Evolutionary conservation across 805 yeast species (phyloP).

Genomic region (Cyberlindnera veronae): DNA sequence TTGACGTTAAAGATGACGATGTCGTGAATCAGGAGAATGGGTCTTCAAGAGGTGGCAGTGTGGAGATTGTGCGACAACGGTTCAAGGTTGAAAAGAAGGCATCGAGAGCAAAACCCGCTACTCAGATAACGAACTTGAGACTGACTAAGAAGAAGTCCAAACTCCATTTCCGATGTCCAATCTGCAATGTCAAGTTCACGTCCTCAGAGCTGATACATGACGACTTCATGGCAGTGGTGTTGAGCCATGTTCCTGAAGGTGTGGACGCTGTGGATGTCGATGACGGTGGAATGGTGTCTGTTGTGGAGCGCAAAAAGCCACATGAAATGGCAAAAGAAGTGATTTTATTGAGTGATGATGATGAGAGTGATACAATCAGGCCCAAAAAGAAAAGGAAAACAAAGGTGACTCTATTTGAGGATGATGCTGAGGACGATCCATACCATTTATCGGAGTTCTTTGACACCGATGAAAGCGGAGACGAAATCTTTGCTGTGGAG

Average conservation of each 20-base stretch:
- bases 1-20: neutral
- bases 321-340: constrained; percentile 5
- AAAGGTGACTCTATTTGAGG: constrained; percentile 7
- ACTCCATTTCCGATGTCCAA: constrained; percentile 14
- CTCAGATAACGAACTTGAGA: constrained; percentile 5
- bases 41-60: constrained; percentile 1
- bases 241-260: constrained; percentile 3
- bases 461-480: constrained; percentile 9
- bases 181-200: constrained; percentile 15
- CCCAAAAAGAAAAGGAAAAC: constrained; percentile 1
- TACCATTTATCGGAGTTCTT: constrained; percentile 6
- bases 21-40: too few relatives aligned
- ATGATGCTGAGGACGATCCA: constrained; percentile 14
- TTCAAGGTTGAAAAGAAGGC: constrained; percentile 6
- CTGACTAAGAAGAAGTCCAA: constrained; percentile 12
- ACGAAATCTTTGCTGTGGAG: constrained; percentile 1
- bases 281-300: constrained; percentile 12
- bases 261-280: constrained; percentile 15
- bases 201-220: constrained; percentile 19
- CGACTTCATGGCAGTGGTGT: constrained; percentile 18
- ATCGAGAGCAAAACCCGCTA: neutral
- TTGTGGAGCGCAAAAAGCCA: constrained; percentile 4
- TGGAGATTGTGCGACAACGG: constrained; percentile 2
- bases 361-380: neutral
- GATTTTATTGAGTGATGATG: constrained; percentile 8